Evolutionary conservation across 2,329 filamentous ascomycete species (phyloP).

Genomic region (Venturia asperata): DNA sequence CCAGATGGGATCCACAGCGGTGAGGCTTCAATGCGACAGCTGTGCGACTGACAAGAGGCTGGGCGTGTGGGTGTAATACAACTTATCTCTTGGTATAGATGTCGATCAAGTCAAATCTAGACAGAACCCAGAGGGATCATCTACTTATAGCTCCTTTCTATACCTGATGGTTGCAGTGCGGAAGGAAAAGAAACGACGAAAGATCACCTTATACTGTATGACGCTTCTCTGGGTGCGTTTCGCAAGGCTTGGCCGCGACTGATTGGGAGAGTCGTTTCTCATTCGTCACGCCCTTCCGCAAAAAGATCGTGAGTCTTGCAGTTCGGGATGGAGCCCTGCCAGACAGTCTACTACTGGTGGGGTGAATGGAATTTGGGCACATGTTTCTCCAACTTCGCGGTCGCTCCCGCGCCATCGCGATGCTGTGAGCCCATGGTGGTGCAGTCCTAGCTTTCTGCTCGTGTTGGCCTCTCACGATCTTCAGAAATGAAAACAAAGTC

Average conservation of each 20-base stretch:
- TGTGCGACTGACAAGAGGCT: constrained; percentile 11
- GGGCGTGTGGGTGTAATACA: background rate
- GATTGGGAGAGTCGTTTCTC: background rate
- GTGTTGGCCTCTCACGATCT: background rate
- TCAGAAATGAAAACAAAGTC: background rate
- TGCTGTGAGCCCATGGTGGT: background rate
- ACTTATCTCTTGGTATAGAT: constrained; percentile 5
- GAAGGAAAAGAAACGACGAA: background rate
- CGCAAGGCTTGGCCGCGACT: constrained; percentile 1
- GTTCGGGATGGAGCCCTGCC: background rate
- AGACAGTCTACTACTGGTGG: background rate
- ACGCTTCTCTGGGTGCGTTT: background rate
- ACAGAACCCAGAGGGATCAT: background rate
- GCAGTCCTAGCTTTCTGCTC: background rate
- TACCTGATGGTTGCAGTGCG: background rate
- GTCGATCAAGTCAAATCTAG: background rate
- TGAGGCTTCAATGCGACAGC: background rate
- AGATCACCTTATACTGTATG: background rate
- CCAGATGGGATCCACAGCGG: constrained; percentile 5
- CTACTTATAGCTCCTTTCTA: background rate
- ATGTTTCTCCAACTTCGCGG: background rate
- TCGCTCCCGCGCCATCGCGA: background rate
- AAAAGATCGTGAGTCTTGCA: constrained; percentile 3
- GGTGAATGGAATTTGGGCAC: background rate
- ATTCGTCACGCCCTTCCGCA: background rate